phyloP scores from a whole-genome alignment of 2,329 filamentous ascomycete species.

The Calonectria honghensis region DNA sequence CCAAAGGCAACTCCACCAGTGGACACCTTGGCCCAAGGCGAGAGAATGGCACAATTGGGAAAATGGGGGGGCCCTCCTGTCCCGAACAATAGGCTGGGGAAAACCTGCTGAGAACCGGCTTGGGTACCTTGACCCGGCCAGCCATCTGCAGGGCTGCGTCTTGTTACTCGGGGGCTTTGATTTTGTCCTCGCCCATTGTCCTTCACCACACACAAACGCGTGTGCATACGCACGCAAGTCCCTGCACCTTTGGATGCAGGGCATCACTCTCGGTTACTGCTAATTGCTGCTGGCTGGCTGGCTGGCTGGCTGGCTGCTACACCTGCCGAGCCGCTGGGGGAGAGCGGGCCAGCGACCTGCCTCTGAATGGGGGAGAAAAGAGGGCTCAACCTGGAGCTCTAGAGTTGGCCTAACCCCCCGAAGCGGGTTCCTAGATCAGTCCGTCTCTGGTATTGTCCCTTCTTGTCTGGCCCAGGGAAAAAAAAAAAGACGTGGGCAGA shows the following conservation, averaged over 20 bases:
- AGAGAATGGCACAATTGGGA: constrained; percentile 15
- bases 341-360: not conserved
- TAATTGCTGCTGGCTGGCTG: not conserved
- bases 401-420: not conserved
- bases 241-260: not conserved
- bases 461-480: not conserved
- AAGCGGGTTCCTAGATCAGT: constrained; percentile 8
- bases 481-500: constrained; percentile 20
- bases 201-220: not conserved
- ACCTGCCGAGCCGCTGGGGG: not conserved
- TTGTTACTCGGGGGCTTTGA: constrained; percentile 13
- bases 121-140: constrained; percentile 21
- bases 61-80: constrained; percentile 24
- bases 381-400: constrained; percentile 16
- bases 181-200: not conserved
- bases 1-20: constrained; percentile 20
- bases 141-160: constrained; percentile 15
- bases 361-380: not conserved
- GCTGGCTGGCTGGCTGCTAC: not conserved
- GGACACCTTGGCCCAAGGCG: constrained; percentile 18
- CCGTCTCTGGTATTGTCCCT: not conserved
- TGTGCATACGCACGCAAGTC: not conserved
- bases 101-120: constrained; percentile 24
- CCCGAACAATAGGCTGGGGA: constrained; percentile 4
- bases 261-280: constrained; percentile 19